Evolutionary conservation across 371 early-diverging fungal species (phyloP), one percentile per base, ranked within the genome.

Genomic region (Apophysomyces variabilis): DNA sequence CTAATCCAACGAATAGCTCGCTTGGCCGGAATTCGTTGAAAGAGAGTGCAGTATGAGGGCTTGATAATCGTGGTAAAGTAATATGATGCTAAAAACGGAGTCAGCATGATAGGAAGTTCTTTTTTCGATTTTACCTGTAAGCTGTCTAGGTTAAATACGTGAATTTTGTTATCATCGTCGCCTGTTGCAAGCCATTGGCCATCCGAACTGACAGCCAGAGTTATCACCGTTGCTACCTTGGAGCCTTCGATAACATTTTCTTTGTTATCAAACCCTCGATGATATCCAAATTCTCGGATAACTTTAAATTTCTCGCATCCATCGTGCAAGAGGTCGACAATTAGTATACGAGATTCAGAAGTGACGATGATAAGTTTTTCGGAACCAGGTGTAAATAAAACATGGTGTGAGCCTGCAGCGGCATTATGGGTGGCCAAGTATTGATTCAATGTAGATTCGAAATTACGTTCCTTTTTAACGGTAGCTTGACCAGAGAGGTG

Each of bases 111-210:
- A 21, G n/a, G 32, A 8, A 12, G 1, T 43, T 43, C 13, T 5
- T n/a, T 37, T 26, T 36, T 50, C 59, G 58, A 1, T n/a, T 64
- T 66, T 77, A 92, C 92, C 87, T 87, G 80, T 57, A 91, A 73
- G 39, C 85, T 83, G 66, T 93, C 92, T 57, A 95, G 67, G 60
- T 90, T 90, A 54, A 87, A 92, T n/a, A 96, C 84, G 66, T 88
- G 82, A 57, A 94, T 89, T 50, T 87, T 80, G 69, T 90, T 92
- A 8, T 79, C 73, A 64, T 90, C 78, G 72, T 95, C 96, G 5
- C 89, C 91, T 7, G 92, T 89, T 3, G 89, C 95, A 38, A 95
- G 73, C 89, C 91, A 94, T 68, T 88, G 88, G 16, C 90, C 92
- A 74, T 93, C 93, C 4, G 78, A 75, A 70, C 94, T 94, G 32